phyloP scores from a whole-genome alignment of 1,284 basidiomycete genomes.

The Kalmanozyma brasiliensis region DNA sequence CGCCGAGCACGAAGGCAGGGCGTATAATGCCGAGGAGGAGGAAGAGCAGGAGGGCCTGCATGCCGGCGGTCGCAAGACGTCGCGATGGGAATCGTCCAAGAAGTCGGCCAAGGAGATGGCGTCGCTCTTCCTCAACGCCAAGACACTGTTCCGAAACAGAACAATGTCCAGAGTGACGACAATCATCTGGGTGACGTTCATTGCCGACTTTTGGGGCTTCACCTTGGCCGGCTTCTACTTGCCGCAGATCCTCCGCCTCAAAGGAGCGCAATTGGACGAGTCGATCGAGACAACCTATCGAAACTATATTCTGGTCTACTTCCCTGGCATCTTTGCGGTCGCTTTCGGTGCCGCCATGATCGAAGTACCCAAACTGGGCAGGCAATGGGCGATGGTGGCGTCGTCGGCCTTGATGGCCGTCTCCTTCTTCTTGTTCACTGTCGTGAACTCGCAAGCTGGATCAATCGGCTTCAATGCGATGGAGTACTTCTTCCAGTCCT shows the following conservation, averaged over 20 bases:
- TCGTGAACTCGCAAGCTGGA: slow-evolving; percentile 55
- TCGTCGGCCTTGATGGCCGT: slow-evolving; percentile 68
- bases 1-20: slow-evolving; percentile 21
- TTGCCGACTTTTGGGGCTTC: slow-evolving; percentile 68
- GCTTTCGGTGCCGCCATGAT: slow-evolving; percentile 67
- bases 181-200: slow-evolving; percentile 61
- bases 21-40: slow-evolving; percentile 13
- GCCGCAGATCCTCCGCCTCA: slow-evolving; percentile 67
- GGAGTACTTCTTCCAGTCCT: slow-evolving; percentile 68
- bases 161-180: slow-evolving; percentile 66
- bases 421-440: slow-evolving; percentile 69
- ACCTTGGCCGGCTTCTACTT: slow-evolving; percentile 69
- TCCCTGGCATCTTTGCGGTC: slow-evolving; percentile 50
- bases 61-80: slow-evolving; percentile 5
- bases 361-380: slow-evolving; percentile 68
- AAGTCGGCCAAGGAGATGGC: slow-evolving; percentile 49
- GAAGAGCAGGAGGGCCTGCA: slow-evolving; percentile 28
- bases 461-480: slow-evolving; percentile 65
- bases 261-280: slow-evolving; percentile 63
- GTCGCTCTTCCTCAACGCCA: slow-evolving; percentile 63
- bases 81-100: slow-evolving; percentile 26
- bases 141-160: slow-evolving; percentile 67
- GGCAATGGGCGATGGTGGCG: slow-evolving; percentile 69
- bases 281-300: slow-evolving; percentile 69
- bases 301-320: slow-evolving; percentile 57